These are phyloP conservation scores for Schizochytrium sp. DNA, from an alignment of 108 stramenopile species.

Conservation along the genomic window DNA sequence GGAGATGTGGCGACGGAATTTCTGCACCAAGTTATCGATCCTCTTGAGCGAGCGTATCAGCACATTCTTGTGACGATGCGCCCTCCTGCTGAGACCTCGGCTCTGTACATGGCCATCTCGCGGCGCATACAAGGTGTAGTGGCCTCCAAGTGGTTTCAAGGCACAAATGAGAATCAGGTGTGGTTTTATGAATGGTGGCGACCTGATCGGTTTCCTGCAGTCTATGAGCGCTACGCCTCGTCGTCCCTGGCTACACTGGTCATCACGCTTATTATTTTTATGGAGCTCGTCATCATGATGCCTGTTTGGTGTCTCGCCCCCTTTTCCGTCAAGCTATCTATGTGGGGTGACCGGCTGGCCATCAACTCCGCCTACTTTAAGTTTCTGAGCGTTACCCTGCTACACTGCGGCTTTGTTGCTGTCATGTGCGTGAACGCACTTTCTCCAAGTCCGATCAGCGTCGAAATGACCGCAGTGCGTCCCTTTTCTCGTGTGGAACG, in stretches of 20 bases:
- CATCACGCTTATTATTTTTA: neutral
- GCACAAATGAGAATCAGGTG: neutral
- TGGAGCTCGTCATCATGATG: neutral
- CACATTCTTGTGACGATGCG: neutral
- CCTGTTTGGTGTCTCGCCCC: neutral
- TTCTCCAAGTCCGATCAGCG: neutral
- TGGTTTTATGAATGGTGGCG: neutral
- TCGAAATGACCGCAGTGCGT: neutral
- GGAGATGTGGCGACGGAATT: too few relatives aligned
- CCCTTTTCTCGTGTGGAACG: neutral
- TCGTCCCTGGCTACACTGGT: neutral
- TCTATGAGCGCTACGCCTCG: neutral
- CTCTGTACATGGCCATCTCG: neutral
- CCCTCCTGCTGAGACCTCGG: neutral
- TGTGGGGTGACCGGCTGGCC: neutral
- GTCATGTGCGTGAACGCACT: neutral
- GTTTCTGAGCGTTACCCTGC: neutral
- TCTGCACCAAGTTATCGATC: too few relatives aligned
- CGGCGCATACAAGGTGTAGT: neutral
- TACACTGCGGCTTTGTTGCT: neutral
- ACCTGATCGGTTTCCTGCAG: neutral
- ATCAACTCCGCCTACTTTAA: neutral
- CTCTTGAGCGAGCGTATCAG: neutral
- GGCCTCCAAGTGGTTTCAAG: neutral
- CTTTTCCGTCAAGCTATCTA: neutral